Base-by-base conservation (phyloP, 805 yeast species). In the Ogataea nitratoaversa region DNA sequence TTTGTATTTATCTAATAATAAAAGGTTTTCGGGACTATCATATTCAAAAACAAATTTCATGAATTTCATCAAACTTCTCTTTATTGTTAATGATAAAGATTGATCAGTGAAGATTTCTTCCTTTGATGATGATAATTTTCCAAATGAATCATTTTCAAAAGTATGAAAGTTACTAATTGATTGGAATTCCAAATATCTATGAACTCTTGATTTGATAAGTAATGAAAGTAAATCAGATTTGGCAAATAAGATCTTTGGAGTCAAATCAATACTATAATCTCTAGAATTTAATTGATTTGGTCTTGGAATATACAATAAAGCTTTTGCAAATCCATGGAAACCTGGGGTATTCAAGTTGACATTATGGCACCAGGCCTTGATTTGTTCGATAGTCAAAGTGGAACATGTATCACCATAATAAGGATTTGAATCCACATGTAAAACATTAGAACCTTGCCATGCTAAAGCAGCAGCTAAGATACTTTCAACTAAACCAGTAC, bases 381-480 rank as follows among this genome's bases (percentile, higher is more conserved):
- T 63, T 62, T 93, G 96, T 49, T 88, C 95, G 35, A 89, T 76
- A 17, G 95, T 84, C 37, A 93, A 65, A 3, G 96, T 85, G 5
- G 97, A 89, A 36, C 82, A 74, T 27, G 83, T 74, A 59, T 90
- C 98, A 17, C 99, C 99, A 55, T 93, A 93, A 59, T 86, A 82
- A 22, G 78, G 72, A 56, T 89, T 84, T 32, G 79, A 70, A 60
- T 93, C 99, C 23, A 93, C 78, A 57, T 93, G 99, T 32, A 93
- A 67, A 8, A 93, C 97, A 48, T 75, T 79, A n/a, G 93, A 79
- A n/a, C 99, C 99, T 53, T 88, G 96, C 98, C 99, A 93, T 11
- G 97, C 84, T 34, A 93, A 70, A 0, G 97, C 91, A 11, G 97
- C 95, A 0, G 98, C 96, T 36, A 89, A 64, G 11, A 93, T 80